Percentiles rank a stretch among this genome's conserved stretches.
These are phyloP conservation scores for Borovskyia barvae DNA, from an alignment of 208 protist species.

Conservation along the genomic window DNA sequence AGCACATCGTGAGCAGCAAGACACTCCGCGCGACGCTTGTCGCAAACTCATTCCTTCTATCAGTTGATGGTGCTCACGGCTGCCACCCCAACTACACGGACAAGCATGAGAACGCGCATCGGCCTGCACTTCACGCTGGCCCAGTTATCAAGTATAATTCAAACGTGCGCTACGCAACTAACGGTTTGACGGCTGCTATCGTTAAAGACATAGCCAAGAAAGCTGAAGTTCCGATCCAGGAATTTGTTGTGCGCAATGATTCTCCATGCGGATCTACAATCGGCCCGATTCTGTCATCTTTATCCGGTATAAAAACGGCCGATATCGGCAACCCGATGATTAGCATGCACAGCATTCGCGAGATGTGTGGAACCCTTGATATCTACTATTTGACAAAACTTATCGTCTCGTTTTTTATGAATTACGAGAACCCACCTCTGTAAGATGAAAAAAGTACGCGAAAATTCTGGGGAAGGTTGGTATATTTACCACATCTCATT, in stretches of 20 bases:
- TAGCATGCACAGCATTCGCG: conserved; percentile 97
- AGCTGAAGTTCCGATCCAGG: conserved; percentile 72
- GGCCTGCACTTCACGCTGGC: conserved; percentile 89
- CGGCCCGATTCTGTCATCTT: conserved; percentile 93
- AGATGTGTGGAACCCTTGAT: conserved; percentile 94
- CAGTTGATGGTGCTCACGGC: conserved; percentile 96
- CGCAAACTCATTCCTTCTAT: conserved; percentile 92
- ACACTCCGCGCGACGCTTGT: conserved; percentile 60
- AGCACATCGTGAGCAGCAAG: conserved; percentile 46
- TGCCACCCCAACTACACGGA: conserved; percentile 96
- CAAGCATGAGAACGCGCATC: conserved; percentile 92
- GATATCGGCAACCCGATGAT: conserved; percentile 97
- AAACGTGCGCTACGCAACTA: conserved; percentile 97
- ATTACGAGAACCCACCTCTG: conserved; percentile 38
- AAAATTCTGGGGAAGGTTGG: no score
- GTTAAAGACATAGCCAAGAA: conserved; percentile 80
- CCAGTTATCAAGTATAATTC: conserved; percentile 97
- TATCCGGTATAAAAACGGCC: conserved; percentile 93
- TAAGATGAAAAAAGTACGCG: conserved; percentile 5
- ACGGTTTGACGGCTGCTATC: conserved; percentile 76
- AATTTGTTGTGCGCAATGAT: conserved; percentile 97
- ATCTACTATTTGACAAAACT: conserved; percentile 84
- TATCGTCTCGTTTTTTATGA: conserved; percentile 81
- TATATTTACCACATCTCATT: no score
- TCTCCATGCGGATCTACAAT: conserved; percentile 96